Conservation (phyloP, 2,329 filamentous ascomycete species). For the Diplodia mutila region DNA sequence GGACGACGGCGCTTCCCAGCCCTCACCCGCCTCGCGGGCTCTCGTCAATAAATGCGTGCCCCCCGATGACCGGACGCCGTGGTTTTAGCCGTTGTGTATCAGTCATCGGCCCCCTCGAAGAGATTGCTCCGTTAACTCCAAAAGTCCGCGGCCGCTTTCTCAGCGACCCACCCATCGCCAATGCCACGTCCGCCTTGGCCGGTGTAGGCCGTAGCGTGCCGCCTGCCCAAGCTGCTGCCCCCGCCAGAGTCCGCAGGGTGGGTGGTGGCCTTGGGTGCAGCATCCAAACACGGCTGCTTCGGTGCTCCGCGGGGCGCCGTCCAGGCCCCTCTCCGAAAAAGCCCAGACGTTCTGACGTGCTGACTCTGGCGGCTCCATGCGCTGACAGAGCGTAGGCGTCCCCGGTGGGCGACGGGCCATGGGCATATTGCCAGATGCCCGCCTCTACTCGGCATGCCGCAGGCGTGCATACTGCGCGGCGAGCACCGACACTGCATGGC, state of each 20-base stretch:
- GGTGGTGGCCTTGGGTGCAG: constrained; percentile 20
- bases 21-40: background rate
- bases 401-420: constrained; percentile 12
- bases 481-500: background rate
- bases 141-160: constrained; percentile 21
- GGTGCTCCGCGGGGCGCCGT: constrained; percentile 8
- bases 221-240: background rate
- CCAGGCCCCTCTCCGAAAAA: background rate
- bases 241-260: constrained; percentile 1
- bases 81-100: constrained; percentile 13
- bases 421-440: background rate
- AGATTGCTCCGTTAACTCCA: constrained; percentile 26
- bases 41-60: background rate
- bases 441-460: constrained; percentile 11
- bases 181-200: constrained; percentile 21
- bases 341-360: background rate
- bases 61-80: constrained; percentile 23
- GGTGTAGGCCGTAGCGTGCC: constrained; percentile 1
- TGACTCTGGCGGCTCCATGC: constrained; percentile 5
- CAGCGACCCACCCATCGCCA: constrained; percentile 12
- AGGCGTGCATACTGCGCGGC: background rate
- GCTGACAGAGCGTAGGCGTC: constrained; percentile 5
- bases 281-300: constrained; percentile 9
- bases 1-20: background rate
- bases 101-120: constrained; percentile 17